These are phyloP conservation scores for Chaetothyriales sp. DNA, from an alignment of 2,329 filamentous ascomycete species.

Conservation along the genomic window DNA sequence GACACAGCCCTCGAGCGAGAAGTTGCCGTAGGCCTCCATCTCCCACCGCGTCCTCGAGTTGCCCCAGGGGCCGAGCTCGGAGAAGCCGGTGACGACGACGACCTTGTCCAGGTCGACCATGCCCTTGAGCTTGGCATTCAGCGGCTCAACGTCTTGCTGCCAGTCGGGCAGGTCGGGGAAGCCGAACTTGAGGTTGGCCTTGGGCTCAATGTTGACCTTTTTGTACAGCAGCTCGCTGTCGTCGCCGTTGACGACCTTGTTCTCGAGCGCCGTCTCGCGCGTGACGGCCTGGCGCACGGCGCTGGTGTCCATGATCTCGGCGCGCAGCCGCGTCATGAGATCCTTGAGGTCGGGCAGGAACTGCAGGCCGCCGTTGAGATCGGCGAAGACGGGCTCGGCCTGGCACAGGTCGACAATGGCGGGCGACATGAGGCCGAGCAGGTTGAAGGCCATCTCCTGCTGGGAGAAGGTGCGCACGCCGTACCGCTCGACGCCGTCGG, in stretches of 20 bases:
- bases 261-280: constrained; percentile 91
- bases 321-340: constrained; percentile 82
- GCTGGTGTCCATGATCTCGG: constrained; percentile 88
- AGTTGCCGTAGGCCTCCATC: constrained; percentile 94
- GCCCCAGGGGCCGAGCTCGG: constrained; percentile 97
- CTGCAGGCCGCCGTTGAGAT: constrained; percentile 93
- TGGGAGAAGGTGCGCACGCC: constrained; percentile 97
- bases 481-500: constrained; percentile 89
- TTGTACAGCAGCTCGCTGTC: constrained; percentile 85
- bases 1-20: constrained; percentile 92
- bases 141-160: constrained; percentile 77
- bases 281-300: constrained; percentile 86
- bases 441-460: constrained; percentile 98
- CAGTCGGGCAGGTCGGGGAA: constrained; percentile 86
- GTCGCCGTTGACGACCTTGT: constrained; percentile 93
- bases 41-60: constrained; percentile 97
- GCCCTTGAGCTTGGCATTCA: constrained; percentile 78
- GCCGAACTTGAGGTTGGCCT: constrained; percentile 95
- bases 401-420: constrained; percentile 92
- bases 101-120: constrained; percentile 99
- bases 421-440: constrained; percentile 90
- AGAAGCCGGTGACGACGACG: constrained; percentile 91
- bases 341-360: constrained; percentile 94
- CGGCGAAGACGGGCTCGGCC: constrained; percentile 85
- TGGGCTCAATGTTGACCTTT: constrained; percentile 82